Percentiles rank a stretch among this genome's conserved stretches.
Evolutionary conservation across 2,329 filamentous ascomycete genomes (phyloP).

Genomic region (Tothia fuscella): DNA sequence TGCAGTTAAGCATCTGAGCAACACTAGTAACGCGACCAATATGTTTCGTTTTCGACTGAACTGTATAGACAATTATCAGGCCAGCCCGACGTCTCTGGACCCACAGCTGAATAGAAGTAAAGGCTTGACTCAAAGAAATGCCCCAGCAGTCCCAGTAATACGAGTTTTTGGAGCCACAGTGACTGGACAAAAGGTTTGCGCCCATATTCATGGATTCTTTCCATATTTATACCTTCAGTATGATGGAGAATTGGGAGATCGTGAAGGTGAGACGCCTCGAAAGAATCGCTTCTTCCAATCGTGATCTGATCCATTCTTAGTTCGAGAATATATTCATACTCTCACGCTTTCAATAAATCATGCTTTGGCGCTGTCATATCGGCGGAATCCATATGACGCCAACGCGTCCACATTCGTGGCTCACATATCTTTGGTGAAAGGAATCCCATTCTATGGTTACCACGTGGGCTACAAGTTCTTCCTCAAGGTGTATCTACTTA

Average conservation of each 20-base stretch:
- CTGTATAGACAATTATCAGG: constrained; percentile 91
- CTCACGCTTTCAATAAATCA: constrained; percentile 84
- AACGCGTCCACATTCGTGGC: constrained; percentile 57
- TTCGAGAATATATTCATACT: constrained; percentile 61
- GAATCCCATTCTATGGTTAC: constrained; percentile 90
- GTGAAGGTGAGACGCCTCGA: constrained; percentile 46
- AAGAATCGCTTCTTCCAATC: constrained; percentile 13
- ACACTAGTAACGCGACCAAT: too few relatives aligned
- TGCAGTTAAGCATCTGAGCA: too few relatives aligned
- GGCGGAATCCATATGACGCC: constrained; percentile 58
- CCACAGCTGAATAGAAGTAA: constrained; percentile 60
- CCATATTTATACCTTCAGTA: constrained; percentile 94
- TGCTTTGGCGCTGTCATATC: constrained; percentile 75
- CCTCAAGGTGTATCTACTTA: constrained; percentile 89
- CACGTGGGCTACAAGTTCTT: constrained; percentile 85
- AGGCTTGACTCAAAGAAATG: constrained; percentile 43
- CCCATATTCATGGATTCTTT: constrained; percentile 89
- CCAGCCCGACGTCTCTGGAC: constrained; percentile 65
- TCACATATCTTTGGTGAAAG: constrained; percentile 84
- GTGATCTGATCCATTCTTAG: too few relatives aligned
- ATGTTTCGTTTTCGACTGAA: constrained; percentile 92
- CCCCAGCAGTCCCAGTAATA: constrained; percentile 71
- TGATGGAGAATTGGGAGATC: constrained; percentile 51
- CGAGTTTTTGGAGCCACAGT: constrained; percentile 87
- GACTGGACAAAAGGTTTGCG: constrained; percentile 90